Evolutionary conservation across 2,329 filamentous ascomycete genomes (phyloP), one percentile per base, ranked within the genome.

Genomic region (Paraphaeosphaeria minitans): DNA sequence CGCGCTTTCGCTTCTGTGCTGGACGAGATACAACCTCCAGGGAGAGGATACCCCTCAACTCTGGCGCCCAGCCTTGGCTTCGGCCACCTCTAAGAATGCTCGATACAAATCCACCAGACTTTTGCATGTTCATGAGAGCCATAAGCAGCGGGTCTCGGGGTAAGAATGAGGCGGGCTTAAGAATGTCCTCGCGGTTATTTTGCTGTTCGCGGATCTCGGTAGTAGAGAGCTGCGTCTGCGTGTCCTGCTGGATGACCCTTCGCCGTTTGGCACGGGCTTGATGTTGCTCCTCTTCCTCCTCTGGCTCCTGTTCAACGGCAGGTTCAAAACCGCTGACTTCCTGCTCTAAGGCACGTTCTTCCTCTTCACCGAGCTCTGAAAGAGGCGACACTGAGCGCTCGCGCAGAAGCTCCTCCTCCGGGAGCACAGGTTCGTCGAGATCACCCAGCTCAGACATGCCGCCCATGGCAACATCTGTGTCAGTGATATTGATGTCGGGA

Each of bases 1-100:
- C 93, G 45, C 95, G 89, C 84, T 99, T 99, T 59, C 95, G 87
- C 85, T 98, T 99, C 61, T 96, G 92, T 58, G 88, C 89, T 43
- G 89, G 85, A 57, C 87, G 87, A 61, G 89, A 88, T 16, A 96
- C 85, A 14, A 91, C 85, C 64, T 96, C 92, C 43, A 97, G 82
- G 1, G 93, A 96, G n/a, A 98, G 82, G 69, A 99, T 87, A n/a
- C 90, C 92, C 60, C 92, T 89, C 21, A 99, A 84, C 78, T 99
- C 95, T 0, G 94, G 94, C 3, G 94, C 94, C 93, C 93, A 97
- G 43, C 86, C 87, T 65, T 86, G 84, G 66, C 88, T 89, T 63
- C 91, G 87, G 39, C 89, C 91, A 61, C 93, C 92, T 53, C 91
- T 89, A 79, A 97, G 88, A 63, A 97, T 89, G 68, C 87, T 93